Base-by-base conservation (phyloP, 345 rosid genomes). In the Populus tremula region DNA sequence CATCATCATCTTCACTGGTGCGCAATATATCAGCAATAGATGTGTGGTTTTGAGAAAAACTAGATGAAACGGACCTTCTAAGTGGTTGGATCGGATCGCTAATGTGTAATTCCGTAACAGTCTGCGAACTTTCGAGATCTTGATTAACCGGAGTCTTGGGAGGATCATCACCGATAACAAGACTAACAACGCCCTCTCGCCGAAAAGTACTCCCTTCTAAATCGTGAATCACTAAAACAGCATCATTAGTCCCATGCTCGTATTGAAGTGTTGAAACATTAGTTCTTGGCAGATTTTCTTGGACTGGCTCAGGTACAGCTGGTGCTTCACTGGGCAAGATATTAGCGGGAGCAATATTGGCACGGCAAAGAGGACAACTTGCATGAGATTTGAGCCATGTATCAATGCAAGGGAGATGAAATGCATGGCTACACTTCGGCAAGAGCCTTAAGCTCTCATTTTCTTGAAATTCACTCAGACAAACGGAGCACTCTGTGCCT, bases 301-400 rank as follows among this genome's bases (percentile, higher is more conserved):
- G 41, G 72, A 13, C 54, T n/a, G 73, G 77, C 21, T 65, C 29
- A 12, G 69, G 3, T 2, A 9, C 56, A 2, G 79, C 41, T 4
- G 76, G 56, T 10, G 11, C 35, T 12, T 66, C 80, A 5, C 27
- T 14, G 6, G 78, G 77, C 56, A 59, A 69, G 16, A 76, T 56
- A 59, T 72, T 81, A 64, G 77, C 41, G 25, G 85, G 41, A 41
- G 81, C 74, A 43, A 89, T 79, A 76, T 77, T 76, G 33, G 87
- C 88, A 25, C 95, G 96, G 80, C 98, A 94, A 9, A 94, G 95
- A 6, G 98, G 98, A 65, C 98, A 94, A 35, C 83, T 94, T 13
- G 98, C 86, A 80, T 91, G 92, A 62, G 96, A 90, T 73, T 84
- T 91, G 9, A 94, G 79, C 97, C 98, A 94, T 27, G 96, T 82